phyloP scores from a whole-genome alignment of 495 filamentous ascomycete species.

The Annulohypoxylon stygium region DNA sequence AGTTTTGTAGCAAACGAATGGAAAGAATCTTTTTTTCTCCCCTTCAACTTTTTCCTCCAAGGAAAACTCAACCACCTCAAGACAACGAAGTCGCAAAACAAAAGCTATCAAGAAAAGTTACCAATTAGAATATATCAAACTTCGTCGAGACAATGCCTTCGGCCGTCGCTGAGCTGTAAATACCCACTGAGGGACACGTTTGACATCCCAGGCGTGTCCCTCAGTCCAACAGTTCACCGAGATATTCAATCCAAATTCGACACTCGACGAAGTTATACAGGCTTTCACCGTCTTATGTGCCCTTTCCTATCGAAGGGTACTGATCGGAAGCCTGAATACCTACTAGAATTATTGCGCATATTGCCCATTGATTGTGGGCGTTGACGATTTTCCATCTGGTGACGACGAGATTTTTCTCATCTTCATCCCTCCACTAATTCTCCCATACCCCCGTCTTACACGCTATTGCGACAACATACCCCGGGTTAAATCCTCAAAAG shows the following conservation, averaged over 20 bases:
- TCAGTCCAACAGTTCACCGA: constrained; percentile 89
- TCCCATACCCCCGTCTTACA: constrained; percentile 20
- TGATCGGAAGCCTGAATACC: constrained; percentile 47
- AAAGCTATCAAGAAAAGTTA: constrained; percentile 55
- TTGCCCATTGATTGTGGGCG: constrained; percentile 36
- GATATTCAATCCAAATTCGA: constrained; percentile 72
- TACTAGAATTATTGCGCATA: constrained; percentile 42
- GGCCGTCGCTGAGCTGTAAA: constrained; percentile 97
- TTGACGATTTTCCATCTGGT: constrained; percentile 32
- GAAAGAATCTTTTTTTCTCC: constrained; percentile 47
- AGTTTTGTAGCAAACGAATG: constrained; percentile 15
- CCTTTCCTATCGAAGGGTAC: constrained; percentile 31
- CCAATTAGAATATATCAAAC: constrained; percentile 61
- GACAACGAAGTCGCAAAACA: constrained; percentile 79
- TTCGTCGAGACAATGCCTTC: constrained; percentile 89
- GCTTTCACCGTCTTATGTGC: constrained; percentile 60
- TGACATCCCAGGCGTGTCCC: constrained; percentile 61
- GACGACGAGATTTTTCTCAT: constrained; percentile 48
- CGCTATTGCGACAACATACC: constrained; percentile 24
- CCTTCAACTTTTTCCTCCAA: constrained; percentile 51
- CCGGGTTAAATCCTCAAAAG: constrained; percentile 7
- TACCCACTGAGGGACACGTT: constrained; percentile 80
- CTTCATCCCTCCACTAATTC: constrained; percentile 23
- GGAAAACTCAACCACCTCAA: constrained; percentile 56
- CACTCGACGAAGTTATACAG: constrained; percentile 81